Base-by-base conservation (phyloP, 306 rosid species). In the Cicer bijugum region DNA sequence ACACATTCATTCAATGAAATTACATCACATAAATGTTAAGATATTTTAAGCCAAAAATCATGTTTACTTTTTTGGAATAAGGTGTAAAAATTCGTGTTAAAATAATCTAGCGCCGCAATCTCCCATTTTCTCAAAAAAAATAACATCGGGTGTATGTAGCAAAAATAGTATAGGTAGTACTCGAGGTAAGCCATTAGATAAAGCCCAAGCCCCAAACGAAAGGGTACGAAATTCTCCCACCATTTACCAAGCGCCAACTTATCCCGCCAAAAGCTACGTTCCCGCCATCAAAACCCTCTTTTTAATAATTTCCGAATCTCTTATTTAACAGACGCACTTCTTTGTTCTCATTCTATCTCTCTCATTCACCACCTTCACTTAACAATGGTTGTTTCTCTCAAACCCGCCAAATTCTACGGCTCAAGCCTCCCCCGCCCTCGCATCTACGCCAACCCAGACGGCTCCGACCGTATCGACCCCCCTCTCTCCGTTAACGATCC, bases 351-450 rank as follows among this genome's bases (percentile, higher is more conserved):
- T n/a, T 11, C 39, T 4, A 16, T 9, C 8, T 17, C 52, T 23
- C 2, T 42, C 15, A 4, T 11, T 46, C 52, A 46, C 5, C 10
- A 4, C 15, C 55, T 48, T 48, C 17, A n/a, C 19, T 3, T 6
- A 5, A 71, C 75, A 8, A 90, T 91, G 97, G 91, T 91, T 7
- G 62, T 86, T 8, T 48, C 97, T 69, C 83, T 88, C 0, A 88
- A 94, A 14, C 99, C 96, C 6, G 85, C 80, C 42, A 94, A 88
- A 55, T 89, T 94, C 86, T 94, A 88, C 82, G 97, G 98, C 73
- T 72, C 84, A 44, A 87, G 90, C 84, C 97, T 91, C 1, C 97
- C 98, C 9, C 96, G 98, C 6, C 98, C 98, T 0, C 85, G 96
- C 20, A 23, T 85, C 82, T 90, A 91, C 75, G 78, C 88, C 75